phyloP scores from a whole-genome alignment of 169 alveolate genomes.

The Miamiensis avidus region DNA sequence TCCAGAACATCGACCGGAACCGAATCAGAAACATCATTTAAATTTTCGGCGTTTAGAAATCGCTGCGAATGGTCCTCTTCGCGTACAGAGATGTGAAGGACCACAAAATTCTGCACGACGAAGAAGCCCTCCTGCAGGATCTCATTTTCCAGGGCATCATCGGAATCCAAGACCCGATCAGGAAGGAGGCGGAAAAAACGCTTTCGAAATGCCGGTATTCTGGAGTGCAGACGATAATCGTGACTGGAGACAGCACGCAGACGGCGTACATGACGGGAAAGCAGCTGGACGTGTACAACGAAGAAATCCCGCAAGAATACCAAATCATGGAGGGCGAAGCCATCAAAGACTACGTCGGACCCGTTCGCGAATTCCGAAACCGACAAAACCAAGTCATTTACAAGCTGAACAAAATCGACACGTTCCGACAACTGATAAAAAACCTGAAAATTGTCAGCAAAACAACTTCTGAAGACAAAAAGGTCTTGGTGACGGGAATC shows the following conservation, averaged over 20 bases:
- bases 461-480: neutral
- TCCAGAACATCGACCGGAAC: neutral
- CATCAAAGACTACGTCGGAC: neutral
- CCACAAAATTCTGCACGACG: neutral
- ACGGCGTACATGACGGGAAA: neutral
- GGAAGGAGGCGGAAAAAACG: neutral
- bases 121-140: neutral
- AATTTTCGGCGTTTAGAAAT: neutral
- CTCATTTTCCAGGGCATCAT: neutral
- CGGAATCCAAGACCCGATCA: neutral
- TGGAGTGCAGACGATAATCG: neutral
- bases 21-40: neutral
- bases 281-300: neutral
- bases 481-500: neutral
- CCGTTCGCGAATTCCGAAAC: neutral
- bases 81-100: neutral
- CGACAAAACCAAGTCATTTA: neutral
- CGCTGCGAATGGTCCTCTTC: neutral
- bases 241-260: neutral
- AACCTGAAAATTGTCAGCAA: neutral
- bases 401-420: too few species aligned
- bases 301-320: neutral
- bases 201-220: neutral
- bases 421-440: too few species aligned
- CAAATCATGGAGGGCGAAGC: neutral